Evolutionary conservation across 306 rosid genomes (phyloP).

Genomic region (Malus fusca): DNA sequence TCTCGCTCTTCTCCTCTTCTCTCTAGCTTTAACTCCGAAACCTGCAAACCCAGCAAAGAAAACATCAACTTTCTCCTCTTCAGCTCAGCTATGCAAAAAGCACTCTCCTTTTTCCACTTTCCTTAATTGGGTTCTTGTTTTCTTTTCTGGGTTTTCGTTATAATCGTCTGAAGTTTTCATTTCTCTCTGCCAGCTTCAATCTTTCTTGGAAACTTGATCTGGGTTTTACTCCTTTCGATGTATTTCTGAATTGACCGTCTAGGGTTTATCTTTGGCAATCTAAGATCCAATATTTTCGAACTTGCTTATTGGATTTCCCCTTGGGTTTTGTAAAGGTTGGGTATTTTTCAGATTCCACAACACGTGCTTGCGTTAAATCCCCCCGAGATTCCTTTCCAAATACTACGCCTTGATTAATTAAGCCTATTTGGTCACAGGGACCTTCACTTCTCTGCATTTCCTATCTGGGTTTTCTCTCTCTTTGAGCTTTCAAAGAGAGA

Average conservation of each 20-base stretch:
- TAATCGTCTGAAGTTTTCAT: not conserved
- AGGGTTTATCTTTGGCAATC: constrained; percentile 30
- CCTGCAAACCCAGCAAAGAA: not conserved
- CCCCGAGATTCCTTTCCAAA: constrained; percentile 33
- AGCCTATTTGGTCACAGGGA: constrained; percentile 28
- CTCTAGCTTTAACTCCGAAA: not conserved
- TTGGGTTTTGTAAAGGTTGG: constrained; percentile 31
- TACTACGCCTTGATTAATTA: constrained; percentile 18
- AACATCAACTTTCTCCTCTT: not conserved
- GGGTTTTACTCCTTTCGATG: constrained; percentile 14
- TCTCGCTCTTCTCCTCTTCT: constrained; percentile 12
- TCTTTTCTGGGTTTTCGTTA: not conserved
- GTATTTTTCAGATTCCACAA: constrained; percentile 36
- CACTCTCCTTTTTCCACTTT: not conserved
- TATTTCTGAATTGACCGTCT: constrained; percentile 41
- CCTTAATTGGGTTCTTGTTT: not conserved
- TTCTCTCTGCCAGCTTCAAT: not conserved
- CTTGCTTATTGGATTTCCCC: constrained; percentile 27
- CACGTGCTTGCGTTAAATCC: constrained; percentile 33
- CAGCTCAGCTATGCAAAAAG: constrained; percentile 1
- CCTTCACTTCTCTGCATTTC: constrained; percentile 38
- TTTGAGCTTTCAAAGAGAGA: constrained; percentile 29
- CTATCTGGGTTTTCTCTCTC: constrained; percentile 34
- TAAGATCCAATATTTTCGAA: constrained; percentile 19
- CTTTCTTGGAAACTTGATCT: constrained; percentile 15